Evolutionary conservation across 2,329 filamentous ascomycete genomes (phyloP), one percentile per base, ranked within the genome.

Genomic region (Xylaria sp.): DNA sequence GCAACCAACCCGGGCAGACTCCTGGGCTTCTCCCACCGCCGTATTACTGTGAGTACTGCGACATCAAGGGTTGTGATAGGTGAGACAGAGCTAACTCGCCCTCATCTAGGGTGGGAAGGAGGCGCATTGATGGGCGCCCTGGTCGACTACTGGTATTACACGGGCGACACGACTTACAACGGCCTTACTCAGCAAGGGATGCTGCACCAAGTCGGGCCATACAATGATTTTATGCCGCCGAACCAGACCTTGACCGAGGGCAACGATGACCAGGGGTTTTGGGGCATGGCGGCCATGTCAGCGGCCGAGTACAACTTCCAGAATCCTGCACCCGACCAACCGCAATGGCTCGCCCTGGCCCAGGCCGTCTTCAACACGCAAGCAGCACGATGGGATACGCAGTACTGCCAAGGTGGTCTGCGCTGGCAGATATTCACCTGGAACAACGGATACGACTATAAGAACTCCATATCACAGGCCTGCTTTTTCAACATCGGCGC

Each of bases 121-220:
- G 89, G 89, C 55, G 88, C 88, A 59, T 85, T 92, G 78, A 80
- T 86, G 74, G 83, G 83, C 19, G 79, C 87, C 2, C 76, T 94
- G 63, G 79, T 95, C 56, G 89, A 94, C 68, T 94, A 94, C 72
- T 95, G 90, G 89, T 89, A 87, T 70, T 90, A 91, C 71, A 93
- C 90, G 0, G 86, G 86, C 18, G 89, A 93, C 69, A 76, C 80
- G 3, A 80, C 81, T 39, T 94, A 89, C 76, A 92, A 92, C 70
- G 76, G 85, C 13, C 76, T 90, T 48, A 83, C 84, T 13, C 80
- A 79, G 42, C 79, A 89, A 64, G 91, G 83, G 10, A 80, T 96
- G 66, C 79, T 92, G 52, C 86, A 83, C 71, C 91, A 96, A 73
- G 84, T 87, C 56, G 90, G 90, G 57, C 80, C 83, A 1, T 80